Conservation (phyloP, 805 yeast genomes). For the Myxozyma monticola region DNA sequence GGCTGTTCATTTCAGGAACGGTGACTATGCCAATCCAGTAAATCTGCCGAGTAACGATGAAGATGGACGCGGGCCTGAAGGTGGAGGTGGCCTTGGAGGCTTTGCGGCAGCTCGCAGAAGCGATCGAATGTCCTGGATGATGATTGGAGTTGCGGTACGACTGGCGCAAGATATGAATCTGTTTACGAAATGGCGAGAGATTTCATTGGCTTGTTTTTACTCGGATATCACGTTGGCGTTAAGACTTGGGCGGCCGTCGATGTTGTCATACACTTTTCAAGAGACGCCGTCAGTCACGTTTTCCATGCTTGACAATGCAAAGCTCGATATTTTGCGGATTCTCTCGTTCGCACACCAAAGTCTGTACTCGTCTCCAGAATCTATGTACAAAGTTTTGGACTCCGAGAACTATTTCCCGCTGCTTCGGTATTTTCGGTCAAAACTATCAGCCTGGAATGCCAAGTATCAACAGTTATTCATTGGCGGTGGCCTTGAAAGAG, state of each 20-base stretch:
- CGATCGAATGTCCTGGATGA: constrained; percentile 92
- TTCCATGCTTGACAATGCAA: constrained; percentile 67
- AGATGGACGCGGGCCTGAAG: constrained; percentile 32
- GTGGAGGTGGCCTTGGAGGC: constrained; percentile 62
- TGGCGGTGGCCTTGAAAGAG: constrained; percentile 54
- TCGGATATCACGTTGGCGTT: constrained; percentile 82
- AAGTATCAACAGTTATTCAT: constrained; percentile 57
- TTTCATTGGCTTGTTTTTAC: constrained; percentile 79
- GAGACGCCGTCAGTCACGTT: constrained; percentile 62
- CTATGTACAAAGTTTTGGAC: constrained; percentile 39
- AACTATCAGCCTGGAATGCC: constrained; percentile 74
- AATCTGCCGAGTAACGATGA: constrained; percentile 29
- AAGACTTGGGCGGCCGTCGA: constrained; percentile 75
- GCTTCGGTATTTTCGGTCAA: constrained; percentile 69
- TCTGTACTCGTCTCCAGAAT: constrained; percentile 55
- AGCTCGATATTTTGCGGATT: constrained; percentile 74
- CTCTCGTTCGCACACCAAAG: constrained; percentile 82
- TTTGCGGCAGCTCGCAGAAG: constrained; percentile 82
- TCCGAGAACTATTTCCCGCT: constrained; percentile 58
- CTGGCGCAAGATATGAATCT: constrained; percentile 84
- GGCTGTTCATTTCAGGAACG: constrained; percentile 76
- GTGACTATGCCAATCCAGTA: constrained; percentile 69
- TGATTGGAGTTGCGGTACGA: constrained; percentile 82
- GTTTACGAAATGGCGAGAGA: constrained; percentile 68
- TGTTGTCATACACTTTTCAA: constrained; percentile 61